Evolutionary conservation across 1,284 basidiomycete genomes (phyloP).

Genomic region (Leucoagaricus sp.): DNA sequence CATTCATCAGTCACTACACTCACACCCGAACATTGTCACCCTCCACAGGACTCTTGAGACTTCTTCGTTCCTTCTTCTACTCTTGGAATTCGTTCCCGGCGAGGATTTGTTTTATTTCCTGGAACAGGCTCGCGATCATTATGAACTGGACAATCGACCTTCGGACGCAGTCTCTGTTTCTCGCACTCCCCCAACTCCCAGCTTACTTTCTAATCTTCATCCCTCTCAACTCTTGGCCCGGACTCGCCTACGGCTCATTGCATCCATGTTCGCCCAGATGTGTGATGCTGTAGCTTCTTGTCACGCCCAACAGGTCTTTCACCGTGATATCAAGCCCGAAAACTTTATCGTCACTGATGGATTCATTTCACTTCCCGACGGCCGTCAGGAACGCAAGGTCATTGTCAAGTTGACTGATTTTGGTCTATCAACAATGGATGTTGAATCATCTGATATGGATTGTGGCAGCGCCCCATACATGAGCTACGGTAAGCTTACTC

Average conservation of each 20-base stretch:
- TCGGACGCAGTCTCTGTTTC: conserved; percentile 52
- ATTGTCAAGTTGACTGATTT: conserved; percentile 97
- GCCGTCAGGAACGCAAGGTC: conserved; percentile 71
- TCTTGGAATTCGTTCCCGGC: conserved; percentile 88
- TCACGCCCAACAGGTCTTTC: conserved; percentile 89
- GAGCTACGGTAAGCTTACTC: conserved; percentile 79
- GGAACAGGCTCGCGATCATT: conserved; percentile 88
- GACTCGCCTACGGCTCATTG: conserved; percentile 87
- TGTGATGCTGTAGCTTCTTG: conserved; percentile 97
- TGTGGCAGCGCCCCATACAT: conserved; percentile 99
- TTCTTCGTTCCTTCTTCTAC: conserved; percentile 49
- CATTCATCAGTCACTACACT: conserved; percentile 91
- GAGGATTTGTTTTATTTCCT: conserved; percentile 98
- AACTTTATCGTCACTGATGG: conserved; percentile 93
- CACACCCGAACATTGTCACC: conserved; percentile 95
- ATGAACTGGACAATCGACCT: conserved; percentile 48
- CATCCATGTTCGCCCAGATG: conserved; percentile 97
- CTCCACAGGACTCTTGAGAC: conserved; percentile 83
- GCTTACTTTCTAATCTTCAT: conserved; percentile 86
- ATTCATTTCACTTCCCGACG: conserved; percentile 53
- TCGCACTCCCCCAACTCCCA: conserved; percentile 91
- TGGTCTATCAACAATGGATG: conserved; percentile 90
- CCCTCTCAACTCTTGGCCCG: conserved; percentile 83
- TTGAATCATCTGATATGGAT: conserved; percentile 93
- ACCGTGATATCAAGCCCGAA: conserved; percentile 98